Evolutionary conservation across 306 rosid genomes (phyloP).

Genomic region (Chamaecrista fasciculata): DNA sequence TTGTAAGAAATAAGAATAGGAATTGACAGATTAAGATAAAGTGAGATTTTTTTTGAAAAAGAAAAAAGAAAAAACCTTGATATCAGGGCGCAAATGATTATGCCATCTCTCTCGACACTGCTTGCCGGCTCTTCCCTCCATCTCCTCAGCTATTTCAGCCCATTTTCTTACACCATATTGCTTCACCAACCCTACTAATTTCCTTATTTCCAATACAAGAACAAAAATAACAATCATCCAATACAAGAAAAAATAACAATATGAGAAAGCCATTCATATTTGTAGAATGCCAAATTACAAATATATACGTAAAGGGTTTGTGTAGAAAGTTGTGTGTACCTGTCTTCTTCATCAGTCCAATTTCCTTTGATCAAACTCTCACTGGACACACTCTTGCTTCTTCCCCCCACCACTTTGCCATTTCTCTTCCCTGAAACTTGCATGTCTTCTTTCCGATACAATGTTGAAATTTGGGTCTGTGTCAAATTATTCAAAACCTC

Average conservation of each 20-base stretch:
- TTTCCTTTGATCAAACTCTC: conserved; percentile 71
- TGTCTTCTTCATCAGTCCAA: conserved; percentile 90
- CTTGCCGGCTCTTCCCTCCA: conserved; percentile 83
- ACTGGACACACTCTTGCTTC: conserved; percentile 37
- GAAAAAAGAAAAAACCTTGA: conserved; percentile 50
- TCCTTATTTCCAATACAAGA: conserved; percentile 41
- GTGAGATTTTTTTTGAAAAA: no score
- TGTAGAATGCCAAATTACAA: not conserved
- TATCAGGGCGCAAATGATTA: conserved; percentile 91
- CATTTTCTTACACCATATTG: conserved; percentile 77
- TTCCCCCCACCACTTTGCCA: conserved; percentile 37
- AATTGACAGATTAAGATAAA: not conserved
- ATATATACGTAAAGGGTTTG: not conserved
- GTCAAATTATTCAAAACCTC: conserved; percentile 35
- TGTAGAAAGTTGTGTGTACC: conserved; percentile 36
- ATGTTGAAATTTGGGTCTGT: conserved; percentile 6
- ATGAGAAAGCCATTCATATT: not conserved
- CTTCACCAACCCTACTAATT: conserved; percentile 66
- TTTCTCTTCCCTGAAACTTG: conserved; percentile 21
- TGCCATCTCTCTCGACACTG: conserved; percentile 98
- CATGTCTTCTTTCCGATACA: conserved; percentile 23
- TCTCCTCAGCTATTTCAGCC: conserved; percentile 78
- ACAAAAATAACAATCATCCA: no score
- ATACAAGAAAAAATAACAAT: not conserved
- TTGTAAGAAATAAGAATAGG: no score